Conservation (phyloP, 2,329 filamentous ascomycete species). For the Meredithiella fracta region DNA sequence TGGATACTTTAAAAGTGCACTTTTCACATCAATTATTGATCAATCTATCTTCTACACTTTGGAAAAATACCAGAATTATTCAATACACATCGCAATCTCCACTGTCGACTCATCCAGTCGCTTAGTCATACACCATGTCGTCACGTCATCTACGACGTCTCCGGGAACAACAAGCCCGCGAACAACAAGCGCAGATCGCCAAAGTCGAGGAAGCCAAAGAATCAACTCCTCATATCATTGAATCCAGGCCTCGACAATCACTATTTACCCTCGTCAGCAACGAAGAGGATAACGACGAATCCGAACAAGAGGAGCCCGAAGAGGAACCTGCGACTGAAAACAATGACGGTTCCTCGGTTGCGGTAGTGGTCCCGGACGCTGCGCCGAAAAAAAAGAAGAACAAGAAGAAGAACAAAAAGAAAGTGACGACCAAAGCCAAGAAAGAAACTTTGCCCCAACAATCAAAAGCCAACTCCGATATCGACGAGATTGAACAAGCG, state of each 20-base stretch:
- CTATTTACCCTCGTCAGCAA: constrained; percentile 35
- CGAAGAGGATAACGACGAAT: constrained; percentile 26
- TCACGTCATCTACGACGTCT: constrained; percentile 36
- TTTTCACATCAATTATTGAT: too few relatives aligned
- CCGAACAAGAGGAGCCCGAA: constrained; percentile 21
- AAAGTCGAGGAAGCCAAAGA: constrained; percentile 14
- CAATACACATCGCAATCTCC: too few relatives aligned
- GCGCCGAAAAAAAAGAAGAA: constrained; percentile 21
- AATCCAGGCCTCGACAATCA: constrained; percentile 26
- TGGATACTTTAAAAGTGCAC: too few relatives aligned
- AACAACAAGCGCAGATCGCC: constrained; percentile 21
- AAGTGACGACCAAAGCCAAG: constrained; percentile 9
- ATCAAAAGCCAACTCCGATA: constrained; percentile 16
- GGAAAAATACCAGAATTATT: too few relatives aligned
- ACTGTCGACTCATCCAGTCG: not conserved
- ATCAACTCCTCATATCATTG: constrained; percentile 17
- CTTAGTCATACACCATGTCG: constrained; percentile 25
- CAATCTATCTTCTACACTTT: too few relatives aligned
- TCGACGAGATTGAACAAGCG: constrained; percentile 41
- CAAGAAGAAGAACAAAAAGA: constrained; percentile 24
- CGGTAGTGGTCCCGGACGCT: constrained; percentile 1
- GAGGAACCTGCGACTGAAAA: constrained; percentile 8
- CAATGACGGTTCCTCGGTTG: constrained; percentile 16
- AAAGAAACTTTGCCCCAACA: not conserved
- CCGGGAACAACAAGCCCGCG: constrained; percentile 28